Percentiles rank a stretch among this genome's conserved stretches.
Evolutionary conservation across 768 basidiomycete species (phyloP).

Genomic region (Rhodotorula toruloides): DNA sequence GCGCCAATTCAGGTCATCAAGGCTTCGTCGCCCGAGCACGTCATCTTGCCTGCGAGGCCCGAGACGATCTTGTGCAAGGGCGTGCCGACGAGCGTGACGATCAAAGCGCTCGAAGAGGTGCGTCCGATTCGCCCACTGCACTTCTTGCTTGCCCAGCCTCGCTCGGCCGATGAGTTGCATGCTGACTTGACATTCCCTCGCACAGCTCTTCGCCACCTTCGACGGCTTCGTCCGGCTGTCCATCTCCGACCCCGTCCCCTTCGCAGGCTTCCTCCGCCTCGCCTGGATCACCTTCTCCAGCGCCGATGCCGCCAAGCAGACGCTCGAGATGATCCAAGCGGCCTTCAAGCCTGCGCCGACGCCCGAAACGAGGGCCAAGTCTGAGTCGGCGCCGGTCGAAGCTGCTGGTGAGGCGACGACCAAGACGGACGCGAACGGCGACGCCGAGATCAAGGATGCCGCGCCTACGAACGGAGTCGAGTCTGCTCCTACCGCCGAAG

Average conservation of each 20-base stretch:
- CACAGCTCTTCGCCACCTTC: conserved; percentile 12
- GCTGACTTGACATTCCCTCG: neutral
- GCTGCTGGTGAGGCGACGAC: too few species aligned
- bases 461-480: neutral
- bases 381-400: neutral
- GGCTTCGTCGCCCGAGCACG: conserved; percentile 12
- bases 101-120: conserved; percentile 35
- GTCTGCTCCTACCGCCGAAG: neutral
- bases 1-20: neutral
- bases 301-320: neutral
- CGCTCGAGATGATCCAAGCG: conserved; percentile 1
- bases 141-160: too few species aligned
- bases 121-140: neutral
- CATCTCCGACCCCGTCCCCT: neutral
- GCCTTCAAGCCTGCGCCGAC: neutral
- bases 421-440: neutral
- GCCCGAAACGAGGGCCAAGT: neutral
- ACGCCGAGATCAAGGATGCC: neutral
- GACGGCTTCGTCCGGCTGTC: conserved; percentile 24
- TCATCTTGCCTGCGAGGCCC: conserved; percentile 24
- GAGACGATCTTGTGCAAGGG: conserved; percentile 30
- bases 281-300: conserved; percentile 19
- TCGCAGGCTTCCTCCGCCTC: neutral
- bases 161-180: neutral
- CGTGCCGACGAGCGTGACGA: conserved; percentile 26